phyloP scores from a whole-genome alignment of 805 yeast species.

The Myxozyma geophila region DNA sequence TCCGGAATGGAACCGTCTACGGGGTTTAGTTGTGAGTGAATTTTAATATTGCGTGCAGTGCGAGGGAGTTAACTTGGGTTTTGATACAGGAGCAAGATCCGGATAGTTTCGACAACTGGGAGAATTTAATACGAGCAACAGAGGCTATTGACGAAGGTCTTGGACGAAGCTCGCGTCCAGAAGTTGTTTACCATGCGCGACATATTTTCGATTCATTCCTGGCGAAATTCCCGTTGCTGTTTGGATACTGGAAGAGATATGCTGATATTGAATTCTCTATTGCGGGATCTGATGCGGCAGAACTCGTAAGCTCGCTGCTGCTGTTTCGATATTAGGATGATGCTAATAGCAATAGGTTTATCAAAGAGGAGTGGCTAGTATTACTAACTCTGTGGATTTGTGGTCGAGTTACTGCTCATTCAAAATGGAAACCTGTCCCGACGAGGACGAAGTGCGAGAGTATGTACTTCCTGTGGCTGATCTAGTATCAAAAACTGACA shows the following conservation, averaged over 20 bases:
- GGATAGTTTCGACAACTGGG: slow-evolving; percentile 46
- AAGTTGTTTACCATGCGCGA: slow-evolving; percentile 40
- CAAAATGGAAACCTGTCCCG: slow-evolving; percentile 39
- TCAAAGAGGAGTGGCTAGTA: slow-evolving; percentile 43
- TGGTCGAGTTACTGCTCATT: slow-evolving; percentile 50
- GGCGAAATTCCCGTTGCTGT: slow-evolving; percentile 45
- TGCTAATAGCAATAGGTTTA: slow-evolving; percentile 38
- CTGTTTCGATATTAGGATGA: neutral
- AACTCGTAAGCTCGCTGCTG: slow-evolving; percentile 24
- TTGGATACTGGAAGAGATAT: slow-evolving; percentile 51
- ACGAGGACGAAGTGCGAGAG: slow-evolving; percentile 31
- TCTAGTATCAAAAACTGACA: neutral
- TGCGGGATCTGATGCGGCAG: slow-evolving; percentile 43
- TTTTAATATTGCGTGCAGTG: neutral
- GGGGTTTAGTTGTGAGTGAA: slow-evolving; percentile 15
- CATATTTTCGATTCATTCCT: slow-evolving; percentile 43
- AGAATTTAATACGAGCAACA: slow-evolving; percentile 42
- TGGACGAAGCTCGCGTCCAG: slow-evolving; percentile 41
- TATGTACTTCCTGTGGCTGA: neutral
- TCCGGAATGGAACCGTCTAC: slow-evolving; percentile 29
- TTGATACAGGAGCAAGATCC: slow-evolving; percentile 37
- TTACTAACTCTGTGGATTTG: slow-evolving; percentile 44
- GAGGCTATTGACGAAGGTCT: slow-evolving; percentile 44
- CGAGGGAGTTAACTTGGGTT: neutral
- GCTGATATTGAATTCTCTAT: slow-evolving; percentile 48